phyloP scores from a whole-genome alignment of 805 yeast genomes.

The Kazachstania bromeliacearum region DNA sequence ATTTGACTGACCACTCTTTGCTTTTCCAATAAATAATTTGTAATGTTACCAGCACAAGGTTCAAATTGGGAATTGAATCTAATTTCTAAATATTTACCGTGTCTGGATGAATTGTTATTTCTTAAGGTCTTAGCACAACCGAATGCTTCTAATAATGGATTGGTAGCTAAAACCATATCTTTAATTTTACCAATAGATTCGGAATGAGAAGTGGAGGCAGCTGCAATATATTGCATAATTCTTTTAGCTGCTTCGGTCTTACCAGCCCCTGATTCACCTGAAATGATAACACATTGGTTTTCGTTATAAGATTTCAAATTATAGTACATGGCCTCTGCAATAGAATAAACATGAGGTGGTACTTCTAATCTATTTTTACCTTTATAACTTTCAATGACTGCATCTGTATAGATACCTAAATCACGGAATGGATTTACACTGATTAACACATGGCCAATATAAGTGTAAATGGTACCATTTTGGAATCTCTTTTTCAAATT shows the following conservation, averaged over 20 bases:
- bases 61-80: constrained; percentile 72
- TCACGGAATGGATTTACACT: constrained; percentile 96
- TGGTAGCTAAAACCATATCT: constrained; percentile 96
- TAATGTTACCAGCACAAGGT: constrained; percentile 92
- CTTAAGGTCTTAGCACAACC: constrained; percentile 98
- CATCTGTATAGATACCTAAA: constrained; percentile 86
- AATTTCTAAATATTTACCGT: constrained; percentile 92
- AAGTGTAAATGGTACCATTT: constrained; percentile 84
- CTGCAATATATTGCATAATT: constrained; percentile 93
- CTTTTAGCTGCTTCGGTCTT: constrained; percentile 97
- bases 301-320: constrained; percentile 90
- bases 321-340: constrained; percentile 95
- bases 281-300: constrained; percentile 92
- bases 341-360: constrained; percentile 96
- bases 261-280: constrained; percentile 98
- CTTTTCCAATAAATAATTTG: constrained; percentile 88
- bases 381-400: constrained; percentile 62
- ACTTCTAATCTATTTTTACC: constrained; percentile 93
- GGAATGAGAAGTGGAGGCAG: constrained; percentile 55
- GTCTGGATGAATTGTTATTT: constrained; percentile 95
- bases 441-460: constrained; percentile 88
- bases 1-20: constrained; percentile 96
- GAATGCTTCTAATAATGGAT: constrained; percentile 95
- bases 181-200: constrained; percentile 76
- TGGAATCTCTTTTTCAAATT: constrained; percentile 82